phyloP scores from a whole-genome alignment of 1,284 basidiomycete species.

The Leccinum subfulvum region DNA sequence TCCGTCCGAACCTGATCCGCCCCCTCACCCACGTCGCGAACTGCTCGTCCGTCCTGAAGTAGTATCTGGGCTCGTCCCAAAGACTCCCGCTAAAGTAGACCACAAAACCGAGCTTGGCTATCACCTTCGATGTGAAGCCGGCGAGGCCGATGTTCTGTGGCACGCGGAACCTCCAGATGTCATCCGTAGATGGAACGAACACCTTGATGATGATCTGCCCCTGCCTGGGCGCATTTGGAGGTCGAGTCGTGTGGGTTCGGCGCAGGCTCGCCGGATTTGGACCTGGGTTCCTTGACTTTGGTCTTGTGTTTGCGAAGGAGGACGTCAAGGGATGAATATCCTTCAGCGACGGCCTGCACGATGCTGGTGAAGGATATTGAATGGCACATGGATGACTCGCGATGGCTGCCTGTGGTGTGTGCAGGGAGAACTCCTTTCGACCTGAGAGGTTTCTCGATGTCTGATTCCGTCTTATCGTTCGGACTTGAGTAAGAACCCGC shows the following conservation, averaged over 20 bases:
- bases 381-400: slow-evolving; percentile 15
- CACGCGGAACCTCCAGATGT: slow-evolving; percentile 41
- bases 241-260: slow-evolving; percentile 3
- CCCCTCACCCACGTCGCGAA: slow-evolving; percentile 27
- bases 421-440: background rate
- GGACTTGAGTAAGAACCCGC: background rate
- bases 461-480: background rate
- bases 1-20: slow-evolving; percentile 30
- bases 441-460: background rate
- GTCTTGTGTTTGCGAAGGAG: slow-evolving; percentile 19
- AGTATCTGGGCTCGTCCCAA: slow-evolving; percentile 32
- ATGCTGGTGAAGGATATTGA: slow-evolving; percentile 22
- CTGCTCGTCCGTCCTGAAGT: slow-evolving; percentile 27
- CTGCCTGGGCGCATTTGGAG: slow-evolving; percentile 31
- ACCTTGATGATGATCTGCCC: slow-evolving; percentile 42
- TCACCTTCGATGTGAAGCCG: slow-evolving; percentile 34
- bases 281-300: slow-evolving; percentile 4
- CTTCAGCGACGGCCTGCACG: slow-evolving; percentile 14
- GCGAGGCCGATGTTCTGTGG: slow-evolving; percentile 32
- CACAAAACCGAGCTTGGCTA: slow-evolving; percentile 37
- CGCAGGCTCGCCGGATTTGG: background rate
- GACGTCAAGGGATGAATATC: slow-evolving; percentile 20
- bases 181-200: slow-evolving; percentile 39
- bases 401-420: slow-evolving; percentile 7
- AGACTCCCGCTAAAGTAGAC: slow-evolving; percentile 35